Conservation (phyloP, 257 asterid genomes). For the Oldenlandia corymbosa region DNA sequence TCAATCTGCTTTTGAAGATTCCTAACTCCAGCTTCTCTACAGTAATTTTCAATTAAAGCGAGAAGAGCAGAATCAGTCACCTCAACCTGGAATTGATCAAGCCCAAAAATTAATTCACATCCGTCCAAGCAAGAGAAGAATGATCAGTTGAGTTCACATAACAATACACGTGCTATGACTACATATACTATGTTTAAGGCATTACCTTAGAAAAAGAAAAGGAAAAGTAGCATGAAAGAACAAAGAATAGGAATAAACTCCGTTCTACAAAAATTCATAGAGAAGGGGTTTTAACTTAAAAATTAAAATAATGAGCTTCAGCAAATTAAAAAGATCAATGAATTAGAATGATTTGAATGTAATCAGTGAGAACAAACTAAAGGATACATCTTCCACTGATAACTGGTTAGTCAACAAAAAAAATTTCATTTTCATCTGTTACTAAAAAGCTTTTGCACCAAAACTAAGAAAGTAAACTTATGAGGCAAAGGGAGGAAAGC, state of each 20-base stretch:
- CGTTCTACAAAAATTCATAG: background rate
- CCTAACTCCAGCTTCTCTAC: constrained; percentile 99
- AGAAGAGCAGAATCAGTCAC: constrained; percentile 89
- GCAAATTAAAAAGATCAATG: too few relatives aligned
- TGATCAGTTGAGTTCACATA: background rate
- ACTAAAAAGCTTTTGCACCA: too few relatives aligned
- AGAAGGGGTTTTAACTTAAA: too few relatives aligned
- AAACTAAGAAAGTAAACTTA: too few relatives aligned
- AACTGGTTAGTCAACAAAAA: too few relatives aligned
- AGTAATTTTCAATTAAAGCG: constrained; percentile 82
- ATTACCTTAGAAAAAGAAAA: background rate
- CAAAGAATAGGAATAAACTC: too few relatives aligned
- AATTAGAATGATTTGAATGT: too few relatives aligned
- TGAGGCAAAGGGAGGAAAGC: too few relatives aligned
- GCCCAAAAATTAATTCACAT: constrained; percentile 6
- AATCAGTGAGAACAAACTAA: too few relatives aligned
- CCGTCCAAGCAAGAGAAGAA: background rate
- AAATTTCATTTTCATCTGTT: too few relatives aligned
- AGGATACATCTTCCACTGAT: too few relatives aligned
- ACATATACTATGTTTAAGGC: background rate
- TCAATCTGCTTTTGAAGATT: constrained; percentile 99
- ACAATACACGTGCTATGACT: constrained; percentile 1
- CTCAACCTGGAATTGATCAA: constrained; percentile 60
- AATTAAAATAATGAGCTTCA: too few relatives aligned
- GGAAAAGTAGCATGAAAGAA: background rate